phyloP scores from a whole-genome alignment of 805 yeast species.

The Kuraishia cidri region DNA sequence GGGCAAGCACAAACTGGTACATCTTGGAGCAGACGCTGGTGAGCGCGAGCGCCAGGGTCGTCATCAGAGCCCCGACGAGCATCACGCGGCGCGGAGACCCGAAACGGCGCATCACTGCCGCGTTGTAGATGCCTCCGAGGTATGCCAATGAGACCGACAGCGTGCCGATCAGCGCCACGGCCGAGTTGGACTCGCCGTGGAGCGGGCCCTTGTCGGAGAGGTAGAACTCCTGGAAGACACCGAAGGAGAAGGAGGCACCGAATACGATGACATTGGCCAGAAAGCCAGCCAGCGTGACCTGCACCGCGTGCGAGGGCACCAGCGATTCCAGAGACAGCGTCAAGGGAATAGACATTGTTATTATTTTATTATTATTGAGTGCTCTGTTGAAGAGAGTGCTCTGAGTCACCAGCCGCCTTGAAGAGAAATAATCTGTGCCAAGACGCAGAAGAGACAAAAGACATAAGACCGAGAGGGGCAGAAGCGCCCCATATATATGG shows the following conservation, averaged over 20 bases:
- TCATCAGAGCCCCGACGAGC: constrained; percentile 16
- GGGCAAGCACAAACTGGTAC: constrained; percentile 21
- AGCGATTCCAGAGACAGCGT: no score
- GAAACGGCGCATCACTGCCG: constrained; percentile 10
- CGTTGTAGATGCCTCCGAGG: constrained; percentile 17
- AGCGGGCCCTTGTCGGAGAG: constrained; percentile 20
- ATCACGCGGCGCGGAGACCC: constrained; percentile 13
- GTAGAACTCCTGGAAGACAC: constrained; percentile 27
- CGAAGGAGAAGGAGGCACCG: constrained; percentile 26
- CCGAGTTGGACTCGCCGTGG: constrained; percentile 10
- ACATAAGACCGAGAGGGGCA: no score
- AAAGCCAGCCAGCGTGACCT: not conserved
- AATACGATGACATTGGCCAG: constrained; percentile 21
- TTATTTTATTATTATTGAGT: no score
- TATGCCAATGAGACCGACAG: constrained; percentile 21
- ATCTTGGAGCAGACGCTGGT: constrained; percentile 13
- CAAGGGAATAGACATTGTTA: no score
- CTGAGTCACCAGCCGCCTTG: no score
- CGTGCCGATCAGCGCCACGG: constrained; percentile 25
- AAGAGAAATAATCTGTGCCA: no score
- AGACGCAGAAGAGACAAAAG: no score
- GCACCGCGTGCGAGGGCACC: not conserved
- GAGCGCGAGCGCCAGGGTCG: constrained; percentile 19
- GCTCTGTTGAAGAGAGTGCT: no score
- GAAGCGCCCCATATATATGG: no score